phyloP scores from a whole-genome alignment of 495 filamentous ascomycete species.

The Chaetomium cochliodes region DNA sequence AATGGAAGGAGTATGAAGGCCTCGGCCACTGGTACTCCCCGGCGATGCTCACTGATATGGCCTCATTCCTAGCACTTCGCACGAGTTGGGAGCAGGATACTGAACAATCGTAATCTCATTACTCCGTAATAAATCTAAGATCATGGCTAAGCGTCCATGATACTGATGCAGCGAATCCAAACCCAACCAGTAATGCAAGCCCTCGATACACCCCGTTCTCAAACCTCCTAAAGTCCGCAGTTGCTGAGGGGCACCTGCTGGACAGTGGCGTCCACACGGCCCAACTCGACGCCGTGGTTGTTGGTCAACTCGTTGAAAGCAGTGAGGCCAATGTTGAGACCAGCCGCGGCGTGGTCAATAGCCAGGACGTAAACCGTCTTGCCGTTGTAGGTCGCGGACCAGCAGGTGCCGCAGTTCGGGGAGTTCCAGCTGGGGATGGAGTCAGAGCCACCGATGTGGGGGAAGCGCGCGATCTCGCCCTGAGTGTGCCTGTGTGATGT shows the following conservation, averaged over 20 bases:
- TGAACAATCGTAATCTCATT: conserved; percentile 17
- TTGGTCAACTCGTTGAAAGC: conserved; percentile 69
- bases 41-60: conserved; percentile 50
- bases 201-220: background rate
- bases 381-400: conserved; percentile 57
- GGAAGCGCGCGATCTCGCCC: conserved; percentile 53
- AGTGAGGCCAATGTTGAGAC: conserved; percentile 62
- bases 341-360: conserved; percentile 59
- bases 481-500: conserved; percentile 34
- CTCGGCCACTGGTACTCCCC: conserved; percentile 55
- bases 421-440: conserved; percentile 61
- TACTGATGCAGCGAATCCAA: conserved; percentile 5
- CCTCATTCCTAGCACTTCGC: conserved; percentile 35
- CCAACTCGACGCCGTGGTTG: conserved; percentile 52
- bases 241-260: conserved; percentile 40
- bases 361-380: conserved; percentile 63
- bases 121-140: conserved; percentile 7
- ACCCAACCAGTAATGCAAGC: background rate
- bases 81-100: conserved; percentile 9
- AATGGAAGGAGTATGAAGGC: conserved; percentile 46
- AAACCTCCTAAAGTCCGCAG: conserved; percentile 28
- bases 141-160: background rate
- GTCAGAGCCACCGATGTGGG: conserved; percentile 61
- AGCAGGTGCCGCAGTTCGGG: conserved; percentile 67
- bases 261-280: conserved; percentile 55